phyloP scores from a whole-genome alignment of 2,329 filamentous ascomycete species.

The Microsporum canis region DNA sequence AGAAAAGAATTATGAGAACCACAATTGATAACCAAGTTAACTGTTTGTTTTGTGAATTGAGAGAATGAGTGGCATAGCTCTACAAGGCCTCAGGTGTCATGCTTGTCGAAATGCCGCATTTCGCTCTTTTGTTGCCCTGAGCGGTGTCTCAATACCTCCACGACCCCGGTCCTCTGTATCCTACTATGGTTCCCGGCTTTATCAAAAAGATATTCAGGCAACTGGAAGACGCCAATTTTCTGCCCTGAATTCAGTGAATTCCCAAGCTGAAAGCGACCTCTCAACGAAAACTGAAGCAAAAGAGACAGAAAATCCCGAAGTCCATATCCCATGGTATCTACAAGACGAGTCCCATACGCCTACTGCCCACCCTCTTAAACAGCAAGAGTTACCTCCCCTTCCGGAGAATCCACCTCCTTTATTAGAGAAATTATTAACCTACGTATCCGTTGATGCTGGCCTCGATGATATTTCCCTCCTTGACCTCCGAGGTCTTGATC shows the following conservation, averaged over 20 bases:
- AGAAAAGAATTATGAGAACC: not conserved
- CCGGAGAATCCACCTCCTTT: constrained; percentile 61
- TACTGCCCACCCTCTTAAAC: constrained; percentile 35
- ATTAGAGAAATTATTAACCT: constrained; percentile 60
- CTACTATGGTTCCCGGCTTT: not conserved
- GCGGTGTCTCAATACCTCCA: constrained; percentile 18
- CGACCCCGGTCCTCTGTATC: constrained; percentile 7
- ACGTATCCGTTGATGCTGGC: constrained; percentile 72
- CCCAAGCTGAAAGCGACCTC: not conserved
- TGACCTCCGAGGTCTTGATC: constrained; percentile 74
- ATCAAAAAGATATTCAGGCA: not conserved
- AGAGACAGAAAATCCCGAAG: constrained; percentile 1
- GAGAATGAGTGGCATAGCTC: constrained; percentile 24
- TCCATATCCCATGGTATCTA: constrained; percentile 68
- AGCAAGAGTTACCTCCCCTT: constrained; percentile 50
- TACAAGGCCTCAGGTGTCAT: constrained; percentile 23
- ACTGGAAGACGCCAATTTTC: not conserved
- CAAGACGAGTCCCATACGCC: constrained; percentile 48
- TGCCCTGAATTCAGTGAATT: not conserved
- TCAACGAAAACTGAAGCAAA: constrained; percentile 1
- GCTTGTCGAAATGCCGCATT: constrained; percentile 22
- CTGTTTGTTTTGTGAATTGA: not conserved
- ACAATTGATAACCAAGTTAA: not conserved
- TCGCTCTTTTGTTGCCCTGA: constrained; percentile 22
- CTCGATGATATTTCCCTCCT: constrained; percentile 70